Base-by-base conservation (phyloP, 805 yeast genomes). In the Isabelozyma pseudorhagii region DNA sequence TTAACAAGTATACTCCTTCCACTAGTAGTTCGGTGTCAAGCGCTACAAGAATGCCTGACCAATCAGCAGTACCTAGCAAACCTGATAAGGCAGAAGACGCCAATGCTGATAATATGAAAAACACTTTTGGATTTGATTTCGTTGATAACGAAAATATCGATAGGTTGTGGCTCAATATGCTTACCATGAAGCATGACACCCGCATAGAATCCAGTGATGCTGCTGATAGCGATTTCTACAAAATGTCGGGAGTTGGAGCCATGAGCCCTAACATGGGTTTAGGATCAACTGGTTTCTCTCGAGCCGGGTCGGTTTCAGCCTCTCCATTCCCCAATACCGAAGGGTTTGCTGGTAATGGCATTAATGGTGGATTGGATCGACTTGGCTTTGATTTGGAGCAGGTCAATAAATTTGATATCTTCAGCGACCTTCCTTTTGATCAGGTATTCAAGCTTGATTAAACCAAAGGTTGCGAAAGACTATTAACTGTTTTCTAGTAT, bases 111-210 rank as follows among this genome's bases (percentile, higher is more conserved):
- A 45, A 44, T 25, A 43, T 43, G 9, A 31, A 25, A 36, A 47
- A 29, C 15, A 52, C 45, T 28, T 53, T 53, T 44, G 51, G 50
- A 11, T 40, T 60, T 39, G 59, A 65, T 38, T 57, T 54, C 43
- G 57, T 63, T 27, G 54, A 58, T 36, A 61, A 62, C 48, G 57
- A 57, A 5, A 71, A 69, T 45, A 61, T 69, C 38, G 75, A 71
- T 54, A 62, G 63, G 40, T 49, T 68, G 15, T 71, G 75, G 75
- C 53, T 66, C 34, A 69, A 66, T 38, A 57, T 70, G 54, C 55
- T 71, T n/a, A 56, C 63, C 7, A 56, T 62, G 56, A 67, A 66
- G 42, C 55, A 59, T 41, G 69, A 64, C 18, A 51, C 48, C 31
- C 46, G 44, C 15, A 17, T 44, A 14, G 36, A 31, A 13, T 31